Evolutionary conservation across 306 rosid genomes (phyloP).

Genomic region (Purshia tridentata): DNA sequence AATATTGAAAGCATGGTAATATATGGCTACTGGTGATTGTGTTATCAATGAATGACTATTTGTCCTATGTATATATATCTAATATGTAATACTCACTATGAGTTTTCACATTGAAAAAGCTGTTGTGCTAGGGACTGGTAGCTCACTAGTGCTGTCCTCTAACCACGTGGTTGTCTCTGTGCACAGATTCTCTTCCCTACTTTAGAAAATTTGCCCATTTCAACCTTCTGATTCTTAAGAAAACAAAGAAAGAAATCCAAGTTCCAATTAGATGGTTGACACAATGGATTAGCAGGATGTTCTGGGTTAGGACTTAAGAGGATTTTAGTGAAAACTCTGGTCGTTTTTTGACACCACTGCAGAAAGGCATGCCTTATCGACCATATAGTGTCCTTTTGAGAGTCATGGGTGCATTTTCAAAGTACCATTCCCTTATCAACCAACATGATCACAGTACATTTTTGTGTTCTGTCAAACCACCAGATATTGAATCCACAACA

Average conservation of each 20-base stretch:
- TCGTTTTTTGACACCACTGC: neutral
- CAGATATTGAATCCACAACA: too few species aligned
- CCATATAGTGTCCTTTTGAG: neutral
- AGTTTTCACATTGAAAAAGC: neutral
- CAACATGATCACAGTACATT: neutral
- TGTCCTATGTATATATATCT: neutral
- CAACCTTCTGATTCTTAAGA: neutral
- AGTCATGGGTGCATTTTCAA: neutral
- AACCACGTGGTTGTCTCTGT: constrained; percentile 8
- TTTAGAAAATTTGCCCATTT: neutral
- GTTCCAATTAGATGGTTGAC: too few species aligned
- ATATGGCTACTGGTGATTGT: constrained; percentile 8
- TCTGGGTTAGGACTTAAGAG: too few species aligned
- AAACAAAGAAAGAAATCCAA: too few species aligned
- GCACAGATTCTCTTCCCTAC: neutral
- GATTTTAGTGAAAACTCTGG: neutral
- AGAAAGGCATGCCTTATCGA: neutral
- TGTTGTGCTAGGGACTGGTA: neutral
- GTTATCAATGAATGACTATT: neutral
- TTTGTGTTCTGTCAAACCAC: neutral
- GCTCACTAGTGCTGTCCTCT: constrained; percentile 1
- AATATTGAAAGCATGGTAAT: neutral
- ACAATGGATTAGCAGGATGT: too few species aligned
- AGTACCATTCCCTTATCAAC: neutral
- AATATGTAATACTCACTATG: too few species aligned